A percentile compares a stretch with the other conserved stretches of the same genome.
Conservation (phyloP, 805 yeast genomes). For the Lachancea lanzarotensis region DNA sequence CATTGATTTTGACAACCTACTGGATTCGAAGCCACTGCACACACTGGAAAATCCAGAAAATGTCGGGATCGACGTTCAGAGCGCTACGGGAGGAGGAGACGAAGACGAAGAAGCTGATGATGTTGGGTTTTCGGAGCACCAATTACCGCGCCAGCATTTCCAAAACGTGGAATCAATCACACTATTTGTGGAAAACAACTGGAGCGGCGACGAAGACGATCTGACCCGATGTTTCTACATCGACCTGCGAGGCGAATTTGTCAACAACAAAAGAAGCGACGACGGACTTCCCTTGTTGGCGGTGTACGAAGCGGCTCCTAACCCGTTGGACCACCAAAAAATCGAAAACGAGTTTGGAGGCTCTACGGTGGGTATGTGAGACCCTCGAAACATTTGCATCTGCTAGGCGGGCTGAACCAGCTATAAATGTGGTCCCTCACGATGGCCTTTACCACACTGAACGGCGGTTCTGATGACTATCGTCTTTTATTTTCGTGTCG, state of each 20-base stretch:
- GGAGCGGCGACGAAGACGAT: slow-evolving; percentile 57
- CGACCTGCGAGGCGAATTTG: slow-evolving; percentile 72
- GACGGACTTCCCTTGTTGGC: slow-evolving; percentile 54
- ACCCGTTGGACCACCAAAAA: slow-evolving; percentile 77
- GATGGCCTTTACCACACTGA: too few species aligned
- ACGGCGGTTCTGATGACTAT: too few species aligned
- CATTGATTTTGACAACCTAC: slow-evolving; percentile 67
- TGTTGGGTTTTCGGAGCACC: slow-evolving; percentile 68
- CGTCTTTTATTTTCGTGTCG: too few species aligned
- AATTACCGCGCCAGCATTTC: slow-evolving; percentile 66
- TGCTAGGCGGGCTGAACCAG: too few species aligned
- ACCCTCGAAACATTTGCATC: not conserved
- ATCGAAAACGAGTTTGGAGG: slow-evolving; percentile 19
- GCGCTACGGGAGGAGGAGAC: slow-evolving; percentile 24
- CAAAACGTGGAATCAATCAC: slow-evolving; percentile 64
- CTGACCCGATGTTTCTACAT: slow-evolving; percentile 55
- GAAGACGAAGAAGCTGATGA: slow-evolving; percentile 43
- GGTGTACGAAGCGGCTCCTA: slow-evolving; percentile 84
- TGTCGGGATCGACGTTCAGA: slow-evolving; percentile 34
- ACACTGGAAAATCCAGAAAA: slow-evolving; percentile 57
- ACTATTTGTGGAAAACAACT: slow-evolving; percentile 59
- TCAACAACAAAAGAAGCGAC: slow-evolving; percentile 17
- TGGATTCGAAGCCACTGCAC: slow-evolving; percentile 43
- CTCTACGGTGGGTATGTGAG: slow-evolving; percentile 14
- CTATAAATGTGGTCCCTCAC: too few species aligned